A percentile compares a stretch with the other conserved stretches of the same genome.
Conservation (phyloP, 2,329 filamentous ascomycete species). For the Neoarthrinium moseri region DNA sequence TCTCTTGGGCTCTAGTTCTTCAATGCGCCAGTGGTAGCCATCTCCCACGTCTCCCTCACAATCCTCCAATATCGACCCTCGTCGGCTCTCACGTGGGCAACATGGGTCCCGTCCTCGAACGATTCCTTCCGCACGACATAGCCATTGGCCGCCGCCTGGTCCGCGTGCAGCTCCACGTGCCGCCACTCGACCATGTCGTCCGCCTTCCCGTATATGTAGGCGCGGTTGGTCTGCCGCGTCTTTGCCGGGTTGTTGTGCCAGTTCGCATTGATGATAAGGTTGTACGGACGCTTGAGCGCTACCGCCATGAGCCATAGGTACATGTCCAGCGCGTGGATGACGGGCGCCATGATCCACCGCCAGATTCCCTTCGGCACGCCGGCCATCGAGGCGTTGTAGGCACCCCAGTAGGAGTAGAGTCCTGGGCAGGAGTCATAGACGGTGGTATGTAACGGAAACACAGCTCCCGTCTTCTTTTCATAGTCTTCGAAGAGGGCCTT, state of each 20-base stretch:
- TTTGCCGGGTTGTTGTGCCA: constrained; percentile 36
- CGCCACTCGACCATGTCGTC: constrained; percentile 46
- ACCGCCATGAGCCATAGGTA: constrained; percentile 27
- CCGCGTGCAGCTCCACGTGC: constrained; percentile 49
- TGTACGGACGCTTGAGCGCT: constrained; percentile 27
- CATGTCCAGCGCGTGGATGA: constrained; percentile 33
- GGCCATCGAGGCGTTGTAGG: constrained; percentile 37
- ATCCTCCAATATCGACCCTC: constrained; percentile 48
- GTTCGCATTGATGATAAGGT: constrained; percentile 30
- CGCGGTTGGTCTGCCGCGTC: constrained; percentile 38
- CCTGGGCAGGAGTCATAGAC: constrained; percentile 51
- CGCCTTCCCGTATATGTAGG: constrained; percentile 51
- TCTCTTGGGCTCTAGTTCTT: neutral
- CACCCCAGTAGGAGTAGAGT: constrained; percentile 35
- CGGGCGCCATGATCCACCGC: constrained; percentile 26
- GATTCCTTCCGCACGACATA: constrained; percentile 41
- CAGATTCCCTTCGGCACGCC: constrained; percentile 30
- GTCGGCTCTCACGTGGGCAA: constrained; percentile 47
- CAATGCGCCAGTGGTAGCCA: constrained; percentile 8
- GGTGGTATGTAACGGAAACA: constrained; percentile 40
- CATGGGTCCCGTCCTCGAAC: constrained; percentile 49
- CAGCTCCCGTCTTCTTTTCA: constrained; percentile 19
- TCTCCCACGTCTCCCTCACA: constrained; percentile 46
- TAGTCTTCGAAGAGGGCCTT: constrained; percentile 36
- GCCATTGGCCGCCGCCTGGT: constrained; percentile 36